Evolutionary conservation across 1,284 basidiomycete species (phyloP).

Genomic region (Grifola frondosa): DNA sequence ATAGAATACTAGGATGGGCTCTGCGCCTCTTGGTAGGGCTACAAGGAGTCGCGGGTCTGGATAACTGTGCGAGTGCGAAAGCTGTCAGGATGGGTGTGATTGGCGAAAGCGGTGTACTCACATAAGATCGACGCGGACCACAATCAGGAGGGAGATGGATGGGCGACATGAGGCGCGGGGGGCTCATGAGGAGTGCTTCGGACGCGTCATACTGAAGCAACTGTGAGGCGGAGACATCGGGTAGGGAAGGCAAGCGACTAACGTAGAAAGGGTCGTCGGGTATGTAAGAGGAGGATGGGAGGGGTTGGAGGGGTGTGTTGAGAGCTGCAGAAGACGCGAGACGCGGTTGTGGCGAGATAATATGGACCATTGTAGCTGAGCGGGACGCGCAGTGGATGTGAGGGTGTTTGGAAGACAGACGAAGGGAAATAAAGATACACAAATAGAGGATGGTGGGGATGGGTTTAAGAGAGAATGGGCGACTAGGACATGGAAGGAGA

Average conservation of each 20-base stretch:
- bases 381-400: conserved; percentile 6
- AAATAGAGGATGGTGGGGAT: conserved; percentile 13
- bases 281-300: conserved; percentile 19
- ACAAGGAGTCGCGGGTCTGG: conserved; percentile 28
- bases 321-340: conserved; percentile 14
- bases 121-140: conserved; percentile 17
- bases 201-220: conserved; percentile 14
- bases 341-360: conserved; percentile 27
- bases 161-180: conserved; percentile 29
- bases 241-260: conserved; percentile 10
- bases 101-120: conserved; percentile 16
- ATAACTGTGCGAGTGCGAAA: conserved; percentile 28
- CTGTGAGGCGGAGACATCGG: conserved; percentile 12
- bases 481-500: conserved; percentile 11
- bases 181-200: conserved; percentile 15
- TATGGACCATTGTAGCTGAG: conserved; percentile 17
- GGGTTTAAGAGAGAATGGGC: conserved; percentile 17
- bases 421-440: conserved; percentile 21
- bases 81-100: conserved; percentile 7
- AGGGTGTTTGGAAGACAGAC: conserved; percentile 4
- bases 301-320: conserved; percentile 12
- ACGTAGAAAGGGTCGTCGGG: conserved; percentile 25
- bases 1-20: conserved; percentile 19
- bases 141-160: conserved; percentile 26
- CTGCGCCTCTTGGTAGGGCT: conserved; percentile 32